Conservation (phyloP, 441 rosid genomes). For the Kokia cookei region DNA sequence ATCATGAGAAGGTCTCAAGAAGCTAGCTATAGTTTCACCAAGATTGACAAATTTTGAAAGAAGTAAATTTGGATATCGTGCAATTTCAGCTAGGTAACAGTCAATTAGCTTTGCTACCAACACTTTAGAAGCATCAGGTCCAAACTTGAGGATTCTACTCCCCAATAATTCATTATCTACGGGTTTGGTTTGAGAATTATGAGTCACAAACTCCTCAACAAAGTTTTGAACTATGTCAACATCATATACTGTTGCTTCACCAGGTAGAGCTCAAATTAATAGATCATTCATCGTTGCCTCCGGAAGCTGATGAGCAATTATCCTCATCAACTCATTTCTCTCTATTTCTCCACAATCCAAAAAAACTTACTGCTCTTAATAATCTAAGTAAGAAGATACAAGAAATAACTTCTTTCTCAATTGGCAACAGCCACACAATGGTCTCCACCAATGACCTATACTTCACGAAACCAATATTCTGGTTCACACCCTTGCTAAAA, state of each 20-base stretch:
- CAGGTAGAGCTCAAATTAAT: slow-evolving; percentile 44
- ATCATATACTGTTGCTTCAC: slow-evolving; percentile 36
- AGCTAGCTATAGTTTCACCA: slow-evolving; percentile 54
- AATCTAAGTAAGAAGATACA: slow-evolving; percentile 71
- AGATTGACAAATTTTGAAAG: slow-evolving; percentile 50
- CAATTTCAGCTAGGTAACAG: slow-evolving; percentile 78
- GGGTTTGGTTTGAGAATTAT: slow-evolving; percentile 15
- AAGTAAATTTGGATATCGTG: slow-evolving; percentile 57
- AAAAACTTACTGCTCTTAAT: slow-evolving; percentile 50
- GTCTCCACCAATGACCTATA: slow-evolving; percentile 61
- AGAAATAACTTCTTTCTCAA: slow-evolving; percentile 53
- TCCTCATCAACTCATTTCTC: slow-evolving; percentile 51
- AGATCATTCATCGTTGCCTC: slow-evolving; percentile 65
- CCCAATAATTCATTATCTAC: slow-evolving; percentile 26
- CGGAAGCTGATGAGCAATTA: slow-evolving; percentile 55
- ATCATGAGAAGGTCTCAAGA: slow-evolving; percentile 69
- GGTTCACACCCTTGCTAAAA: slow-evolving; percentile 51
- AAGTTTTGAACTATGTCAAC: slow-evolving; percentile 63
- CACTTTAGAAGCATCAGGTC: slow-evolving; percentile 38
- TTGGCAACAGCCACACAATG: slow-evolving; percentile 61
- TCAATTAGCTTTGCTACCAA: slow-evolving; percentile 67
- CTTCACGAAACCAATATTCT: slow-evolving; percentile 47
- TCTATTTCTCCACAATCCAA: slow-evolving; percentile 59
- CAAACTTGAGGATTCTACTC: slow-evolving; percentile 29
- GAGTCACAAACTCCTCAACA: slow-evolving; percentile 50